Evolutionary conservation across 2,329 filamentous ascomycete species (phyloP), one percentile per base, ranked within the genome.

Genomic region (Calonectria pteridis): DNA sequence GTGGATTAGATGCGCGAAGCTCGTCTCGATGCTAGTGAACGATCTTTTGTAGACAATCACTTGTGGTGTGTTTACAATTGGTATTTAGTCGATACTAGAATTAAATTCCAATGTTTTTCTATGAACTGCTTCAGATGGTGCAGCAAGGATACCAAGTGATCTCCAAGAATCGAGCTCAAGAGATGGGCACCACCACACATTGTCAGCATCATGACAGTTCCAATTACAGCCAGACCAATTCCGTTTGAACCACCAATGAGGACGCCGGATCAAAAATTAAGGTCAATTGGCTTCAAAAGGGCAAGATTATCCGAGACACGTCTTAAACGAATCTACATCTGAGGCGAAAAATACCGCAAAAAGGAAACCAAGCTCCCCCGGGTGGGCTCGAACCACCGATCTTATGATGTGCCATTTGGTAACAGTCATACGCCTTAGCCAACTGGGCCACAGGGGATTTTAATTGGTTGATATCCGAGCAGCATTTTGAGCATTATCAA

Each of bases 401-500:
- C 67, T 70, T 62, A 50, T 64, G 67, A 70, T 70, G 59, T 64
- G 55, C 55, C 55, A 23, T 49, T 31, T 33, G 37, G 51, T 89
- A 90, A 90, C 88, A 90, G 88, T 89, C 88, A 87, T 85, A 90
- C 88, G 88, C 88, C 88, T 88, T 90, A 90, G 87, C 88, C 88
- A 89, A 88, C 81, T 86, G 84, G 76, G 85, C 84, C 84, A 91
- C 69, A 70, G 73, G 73, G 75, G 75, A 75, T 67, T 67, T 37
- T 67, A n/a, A 68, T 62, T 62, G 55, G 55, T 40, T 62, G 55
- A 62, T 9, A 14, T 16, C 18, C 13, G n/a, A 28, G 13, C 14
- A 4, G 16, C 14, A 28, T 11, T 62, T 40, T 18, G 3, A 6
- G 0, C 11, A 11, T 37, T 20, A 62, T 62, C 6, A 40, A 40